These are phyloP conservation scores for Erodium maritimum DNA, from an alignment of 345 rosid species.

Conservation along the genomic window DNA sequence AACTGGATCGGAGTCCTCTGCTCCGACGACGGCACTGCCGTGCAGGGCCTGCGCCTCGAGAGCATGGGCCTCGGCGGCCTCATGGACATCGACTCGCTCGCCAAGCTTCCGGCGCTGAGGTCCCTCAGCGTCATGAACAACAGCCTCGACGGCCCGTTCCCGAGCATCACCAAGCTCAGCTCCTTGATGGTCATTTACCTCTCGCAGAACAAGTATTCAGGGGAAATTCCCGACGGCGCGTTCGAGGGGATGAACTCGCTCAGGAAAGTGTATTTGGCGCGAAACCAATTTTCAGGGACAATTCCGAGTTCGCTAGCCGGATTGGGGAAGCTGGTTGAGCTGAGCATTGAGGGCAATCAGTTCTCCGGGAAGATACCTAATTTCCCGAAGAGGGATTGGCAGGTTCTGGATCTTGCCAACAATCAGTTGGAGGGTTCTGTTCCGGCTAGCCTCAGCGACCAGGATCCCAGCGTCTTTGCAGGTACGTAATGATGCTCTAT, in stretches of 20 bases:
- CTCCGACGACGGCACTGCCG: slow-evolving; percentile 7
- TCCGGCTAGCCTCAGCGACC: slow-evolving; percentile 33
- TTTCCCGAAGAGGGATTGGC: slow-evolving; percentile 24
- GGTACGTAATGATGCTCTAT: slow-evolving; percentile 25
- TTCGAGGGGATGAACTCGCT: slow-evolving; percentile 44
- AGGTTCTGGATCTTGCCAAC: slow-evolving; percentile 37
- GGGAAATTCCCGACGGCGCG: slow-evolving; percentile 40
- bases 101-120: slow-evolving; percentile 25
- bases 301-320: slow-evolving; percentile 40
- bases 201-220: slow-evolving; percentile 45
- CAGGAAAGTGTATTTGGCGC: slow-evolving; percentile 47
- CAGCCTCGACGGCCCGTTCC: slow-evolving; percentile 38
- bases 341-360: slow-evolving; percentile 55
- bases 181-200: slow-evolving; percentile 41
- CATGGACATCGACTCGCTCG: slow-evolving; percentile 32
- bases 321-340: slow-evolving; percentile 42
- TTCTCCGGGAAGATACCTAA: slow-evolving; percentile 47
- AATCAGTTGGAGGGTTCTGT: slow-evolving; percentile 65
- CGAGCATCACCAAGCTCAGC: slow-evolving; percentile 33
- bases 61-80: slow-evolving; percentile 37
- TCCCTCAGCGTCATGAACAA: slow-evolving; percentile 67
- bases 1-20: slow-evolving; percentile 67
- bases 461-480: slow-evolving; percentile 40
- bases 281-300: slow-evolving; percentile 38
- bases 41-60: slow-evolving; percentile 67